Evolutionary conservation across 148 eudicot species (phyloP).

Genomic region (Dianthus caryophyllus): DNA sequence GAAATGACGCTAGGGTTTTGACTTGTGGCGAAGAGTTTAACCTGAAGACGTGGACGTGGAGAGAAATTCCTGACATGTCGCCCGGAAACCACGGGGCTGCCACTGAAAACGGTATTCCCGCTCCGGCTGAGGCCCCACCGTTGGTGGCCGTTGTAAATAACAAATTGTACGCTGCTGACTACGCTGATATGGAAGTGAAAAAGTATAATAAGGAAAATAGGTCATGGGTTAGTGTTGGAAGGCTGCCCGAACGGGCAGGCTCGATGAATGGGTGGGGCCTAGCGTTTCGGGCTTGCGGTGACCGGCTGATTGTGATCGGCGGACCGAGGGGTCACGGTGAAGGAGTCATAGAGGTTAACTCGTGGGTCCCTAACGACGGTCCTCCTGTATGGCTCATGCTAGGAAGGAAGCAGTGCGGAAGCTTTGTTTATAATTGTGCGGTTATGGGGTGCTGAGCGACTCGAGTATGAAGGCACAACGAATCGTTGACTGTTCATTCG

Average conservation of each 20-base stretch:
- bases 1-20: slow-evolving; percentile 37
- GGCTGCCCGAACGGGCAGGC: slow-evolving; percentile 70
- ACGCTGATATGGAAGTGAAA: slow-evolving; percentile 61
- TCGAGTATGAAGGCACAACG: slow-evolving; percentile 7
- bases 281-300: slow-evolving; percentile 85
- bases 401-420: slow-evolving; percentile 53
- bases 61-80: slow-evolving; percentile 65
- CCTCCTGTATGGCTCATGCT: slow-evolving; percentile 67
- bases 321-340: slow-evolving; percentile 57
- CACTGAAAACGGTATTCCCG: slow-evolving; percentile 35
- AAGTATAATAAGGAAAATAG: slow-evolving; percentile 45
- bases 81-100: slow-evolving; percentile 43
- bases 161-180: slow-evolving; percentile 73
- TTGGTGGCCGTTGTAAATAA: slow-evolving; percentile 83
- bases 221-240: slow-evolving; percentile 54
- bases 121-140: slow-evolving; percentile 75
- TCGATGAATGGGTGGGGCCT: slow-evolving; percentile 92
- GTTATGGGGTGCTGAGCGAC: slow-evolving; percentile 79
- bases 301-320: slow-evolving; percentile 63
- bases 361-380: slow-evolving; percentile 73
- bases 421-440: slow-evolving; percentile 89
- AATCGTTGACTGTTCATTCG: slow-evolving; percentile 3
- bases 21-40: slow-evolving; percentile 83
- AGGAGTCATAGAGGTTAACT: slow-evolving; percentile 62
- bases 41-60: slow-evolving; percentile 53